These are phyloP conservation scores for Leishmania major DNA, from an alignment of 208 protist genomes.

Conservation along the genomic window DNA sequence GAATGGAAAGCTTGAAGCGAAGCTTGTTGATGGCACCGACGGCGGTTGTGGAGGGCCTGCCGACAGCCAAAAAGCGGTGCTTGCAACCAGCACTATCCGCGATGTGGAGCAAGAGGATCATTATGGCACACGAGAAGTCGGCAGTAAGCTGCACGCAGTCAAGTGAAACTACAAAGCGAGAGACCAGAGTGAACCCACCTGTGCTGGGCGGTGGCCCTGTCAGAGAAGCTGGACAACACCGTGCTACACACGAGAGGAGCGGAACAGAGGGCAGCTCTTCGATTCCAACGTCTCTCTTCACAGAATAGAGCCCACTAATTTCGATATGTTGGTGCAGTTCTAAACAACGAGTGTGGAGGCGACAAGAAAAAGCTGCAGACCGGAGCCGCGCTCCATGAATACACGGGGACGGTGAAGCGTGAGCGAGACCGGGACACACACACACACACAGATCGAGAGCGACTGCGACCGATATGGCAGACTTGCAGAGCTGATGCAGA, in stretches of 20 bases:
- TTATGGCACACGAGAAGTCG: neutral
- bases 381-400: conserved; percentile 16
- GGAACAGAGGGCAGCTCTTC: neutral
- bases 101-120: conserved; percentile 52
- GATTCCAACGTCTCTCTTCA: neutral
- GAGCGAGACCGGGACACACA: neutral
- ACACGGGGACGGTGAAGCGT: neutral
- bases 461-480: neutral
- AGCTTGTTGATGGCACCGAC: conserved; percentile 43
- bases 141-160: neutral
- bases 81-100: conserved; percentile 14
- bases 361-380: neutral
- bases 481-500: neutral
- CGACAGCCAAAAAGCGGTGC: conserved; percentile 31
- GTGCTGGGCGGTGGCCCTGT: neutral
- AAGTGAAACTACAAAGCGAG: neutral
- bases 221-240: neutral
- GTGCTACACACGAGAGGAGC: neutral
- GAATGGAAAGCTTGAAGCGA: conserved; percentile 33
- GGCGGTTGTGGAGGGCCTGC: conserved; percentile 40
- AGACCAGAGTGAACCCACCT: neutral
- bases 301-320: neutral
- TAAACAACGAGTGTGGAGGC: neutral
- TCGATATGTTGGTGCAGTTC: neutral
- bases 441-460: neutral